These are phyloP conservation scores for Purpureocillium takamizusanense DNA, from an alignment of 2,329 filamentous ascomycete genomes.

Conservation along the genomic window DNA sequence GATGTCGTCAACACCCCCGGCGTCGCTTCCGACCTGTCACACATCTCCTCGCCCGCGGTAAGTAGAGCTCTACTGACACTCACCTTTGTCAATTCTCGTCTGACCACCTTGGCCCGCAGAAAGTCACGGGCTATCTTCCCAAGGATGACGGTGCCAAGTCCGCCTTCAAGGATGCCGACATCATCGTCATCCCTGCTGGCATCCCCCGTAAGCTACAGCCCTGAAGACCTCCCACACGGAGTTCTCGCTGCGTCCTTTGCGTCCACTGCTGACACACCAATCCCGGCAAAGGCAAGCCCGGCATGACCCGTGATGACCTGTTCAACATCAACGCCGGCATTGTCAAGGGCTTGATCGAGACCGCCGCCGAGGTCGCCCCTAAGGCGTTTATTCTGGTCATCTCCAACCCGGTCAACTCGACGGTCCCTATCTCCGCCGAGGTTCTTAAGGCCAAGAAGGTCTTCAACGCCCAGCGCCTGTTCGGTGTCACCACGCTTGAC, in stretches of 20 bases:
- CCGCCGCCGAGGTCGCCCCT: conserved; percentile 77
- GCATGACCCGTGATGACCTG: conserved; percentile 98
- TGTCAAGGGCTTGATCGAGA: conserved; percentile 86
- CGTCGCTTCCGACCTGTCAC: conserved; percentile 90
- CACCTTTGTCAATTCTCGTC: too few relatives aligned
- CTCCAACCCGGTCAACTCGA: conserved; percentile 99
- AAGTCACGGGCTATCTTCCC: conserved; percentile 81
- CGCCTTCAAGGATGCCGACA: conserved; percentile 86
- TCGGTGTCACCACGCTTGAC: conserved; percentile 97
- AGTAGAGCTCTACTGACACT: conserved; percentile 14
- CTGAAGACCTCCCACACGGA: background rate
- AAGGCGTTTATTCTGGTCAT: conserved; percentile 96
- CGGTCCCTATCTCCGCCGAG: conserved; percentile 94
- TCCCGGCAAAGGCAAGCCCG: conserved; percentile 70
- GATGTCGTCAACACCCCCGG: conserved; percentile 99
- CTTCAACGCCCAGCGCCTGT: conserved; percentile 92
- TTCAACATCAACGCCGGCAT: conserved; percentile 99
- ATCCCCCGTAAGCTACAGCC: conserved; percentile 68
- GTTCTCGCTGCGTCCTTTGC: background rate
- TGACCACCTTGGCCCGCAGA: conserved; percentile 37
- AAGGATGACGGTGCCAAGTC: conserved; percentile 76
- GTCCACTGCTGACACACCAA: background rate
- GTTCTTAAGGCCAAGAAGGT: conserved; percentile 88
- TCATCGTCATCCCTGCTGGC: conserved; percentile 94
- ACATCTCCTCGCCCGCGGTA: conserved; percentile 87